Evolutionary conservation across 768 basidiomycete genomes (phyloP).

Genomic region (Leccinum ochraceum): DNA sequence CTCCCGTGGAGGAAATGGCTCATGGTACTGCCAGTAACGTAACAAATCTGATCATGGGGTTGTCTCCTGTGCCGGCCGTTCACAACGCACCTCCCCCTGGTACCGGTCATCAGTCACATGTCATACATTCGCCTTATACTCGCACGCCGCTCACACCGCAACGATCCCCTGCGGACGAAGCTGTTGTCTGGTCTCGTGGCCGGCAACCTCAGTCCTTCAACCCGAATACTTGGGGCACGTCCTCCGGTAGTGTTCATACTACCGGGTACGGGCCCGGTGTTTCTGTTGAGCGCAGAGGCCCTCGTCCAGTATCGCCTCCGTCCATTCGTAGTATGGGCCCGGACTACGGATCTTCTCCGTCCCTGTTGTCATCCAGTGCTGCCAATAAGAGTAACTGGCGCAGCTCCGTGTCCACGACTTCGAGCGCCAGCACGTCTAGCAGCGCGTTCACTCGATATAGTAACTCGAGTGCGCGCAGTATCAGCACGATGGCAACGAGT

Average conservation of each 20-base stretch:
- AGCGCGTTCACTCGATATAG: slow-evolving; percentile 78
- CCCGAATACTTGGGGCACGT: slow-evolving; percentile 22
- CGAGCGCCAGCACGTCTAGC: slow-evolving; percentile 66
- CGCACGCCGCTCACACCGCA: slow-evolving; percentile 34
- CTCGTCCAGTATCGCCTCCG: slow-evolving; percentile 59
- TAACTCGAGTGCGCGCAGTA: slow-evolving; percentile 63
- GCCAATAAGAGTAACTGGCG: slow-evolving; percentile 61
- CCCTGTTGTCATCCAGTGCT: slow-evolving; percentile 50
- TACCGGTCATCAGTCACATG: slow-evolving; percentile 15
- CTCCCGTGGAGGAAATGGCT: slow-evolving; percentile 35
- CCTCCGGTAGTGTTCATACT: slow-evolving; percentile 13
- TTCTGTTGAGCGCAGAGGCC: slow-evolving; percentile 36
- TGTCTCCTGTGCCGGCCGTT: slow-evolving; percentile 23
- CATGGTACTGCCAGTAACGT: slow-evolving; percentile 80
- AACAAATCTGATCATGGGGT: slow-evolving; percentile 69
- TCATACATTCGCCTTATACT: slow-evolving; percentile 25
- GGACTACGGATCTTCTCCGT: slow-evolving; percentile 54
- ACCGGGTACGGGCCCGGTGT: slow-evolving; percentile 15
- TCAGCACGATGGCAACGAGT: slow-evolving; percentile 81
- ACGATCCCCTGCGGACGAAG: slow-evolving; percentile 41
- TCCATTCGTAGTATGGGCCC: slow-evolving; percentile 54
- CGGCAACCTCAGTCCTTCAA: slow-evolving; percentile 37
- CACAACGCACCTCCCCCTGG: slow-evolving; percentile 4
- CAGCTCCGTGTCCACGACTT: slow-evolving; percentile 69
- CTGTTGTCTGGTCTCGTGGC: slow-evolving; percentile 51